Percentiles rank a stretch among this genome's conserved stretches.
These are phyloP conservation scores for Pseudozyma sp. DNA, from an alignment of 1,284 basidiomycete genomes.

Conservation along the genomic window DNA sequence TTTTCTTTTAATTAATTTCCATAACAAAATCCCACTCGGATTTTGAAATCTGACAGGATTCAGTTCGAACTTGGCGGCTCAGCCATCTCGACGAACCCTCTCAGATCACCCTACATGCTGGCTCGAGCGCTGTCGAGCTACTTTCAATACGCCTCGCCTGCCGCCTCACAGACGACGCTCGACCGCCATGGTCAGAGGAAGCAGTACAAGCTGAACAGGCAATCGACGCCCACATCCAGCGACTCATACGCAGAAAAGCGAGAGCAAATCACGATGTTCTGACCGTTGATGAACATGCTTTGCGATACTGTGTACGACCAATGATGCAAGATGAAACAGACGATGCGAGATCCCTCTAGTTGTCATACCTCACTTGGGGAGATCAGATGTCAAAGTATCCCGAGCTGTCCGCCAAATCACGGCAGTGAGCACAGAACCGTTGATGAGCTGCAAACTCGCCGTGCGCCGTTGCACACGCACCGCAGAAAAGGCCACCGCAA, in stretches of 20 bases:
- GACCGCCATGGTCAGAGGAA: no score
- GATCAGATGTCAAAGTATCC: constrained; percentile 22
- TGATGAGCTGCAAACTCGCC: constrained; percentile 20
- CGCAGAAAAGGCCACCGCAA: constrained; percentile 61
- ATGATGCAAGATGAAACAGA: no score
- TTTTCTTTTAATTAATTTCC: not conserved
- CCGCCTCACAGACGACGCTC: no score
- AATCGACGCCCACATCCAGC: no score
- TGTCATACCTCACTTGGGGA: not conserved
- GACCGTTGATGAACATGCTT: no score
- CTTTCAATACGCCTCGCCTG: not conserved
- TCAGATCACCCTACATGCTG: not conserved
- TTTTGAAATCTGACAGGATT: not conserved
- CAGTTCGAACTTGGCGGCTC: no score
- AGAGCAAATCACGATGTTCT: no score
- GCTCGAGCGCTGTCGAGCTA: not conserved
- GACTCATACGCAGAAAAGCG: no score
- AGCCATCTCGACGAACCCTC: no score
- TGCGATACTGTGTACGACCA: no score
- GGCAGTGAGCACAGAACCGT: constrained; percentile 44
- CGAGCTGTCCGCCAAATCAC: constrained; percentile 25
- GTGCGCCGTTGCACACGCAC: constrained; percentile 40
- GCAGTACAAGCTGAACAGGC: no score
- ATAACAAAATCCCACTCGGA: not conserved
- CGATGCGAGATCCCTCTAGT: no score